Base-by-base conservation (phyloP, 441 rosid species). In the Aquilaria agallochum region DNA sequence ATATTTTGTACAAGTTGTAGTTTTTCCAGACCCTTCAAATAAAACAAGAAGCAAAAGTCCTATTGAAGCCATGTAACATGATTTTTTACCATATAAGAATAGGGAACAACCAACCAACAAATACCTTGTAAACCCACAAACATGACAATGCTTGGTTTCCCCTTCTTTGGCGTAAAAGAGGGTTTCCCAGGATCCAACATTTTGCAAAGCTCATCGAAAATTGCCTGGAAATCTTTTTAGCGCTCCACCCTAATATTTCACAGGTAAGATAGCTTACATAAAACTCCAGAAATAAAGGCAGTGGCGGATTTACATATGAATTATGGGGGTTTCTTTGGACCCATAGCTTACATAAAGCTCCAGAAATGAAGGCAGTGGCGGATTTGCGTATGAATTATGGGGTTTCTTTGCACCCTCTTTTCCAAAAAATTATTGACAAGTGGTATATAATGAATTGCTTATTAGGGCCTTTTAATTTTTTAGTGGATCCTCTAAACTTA, bases 61-160 rank as follows among this genome's bases (percentile, higher is more conserved):
- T 55, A 15, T 34, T 34, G 4, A 34, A 5, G 40, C 5, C 40
- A 34, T 34, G 4, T 5, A 34, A 34, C 40, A 34, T 34, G 40
- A 34, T 34, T 5, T 34, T 34, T 34, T 0, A 15, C 20, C 9
- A 8, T 40, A 40, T 5, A 40, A 40, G 44, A 40, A 34, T 8
- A 40, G 9, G 10, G 9, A 40, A 20, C 46, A 13, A 4, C 63
- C 11, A 53, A 13, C 32, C 9, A 15, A 53, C 14, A 31, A 68
- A 56, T 67, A 87, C 96, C 99, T 89, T 95, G 99, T 62, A 95
- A 80, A 61, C 99, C 96, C 0, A 95, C 99, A 69, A 94, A 89
- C 96, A 91, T 87, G 60, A 94, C 76, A n/a, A 84, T 76, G 75
- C 96, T 87, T 3, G 94, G 32, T 63, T 89, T 91, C 31, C 90